phyloP scores from a whole-genome alignment of 2,329 filamentous ascomycete species.

The Exophiala sideris region DNA sequence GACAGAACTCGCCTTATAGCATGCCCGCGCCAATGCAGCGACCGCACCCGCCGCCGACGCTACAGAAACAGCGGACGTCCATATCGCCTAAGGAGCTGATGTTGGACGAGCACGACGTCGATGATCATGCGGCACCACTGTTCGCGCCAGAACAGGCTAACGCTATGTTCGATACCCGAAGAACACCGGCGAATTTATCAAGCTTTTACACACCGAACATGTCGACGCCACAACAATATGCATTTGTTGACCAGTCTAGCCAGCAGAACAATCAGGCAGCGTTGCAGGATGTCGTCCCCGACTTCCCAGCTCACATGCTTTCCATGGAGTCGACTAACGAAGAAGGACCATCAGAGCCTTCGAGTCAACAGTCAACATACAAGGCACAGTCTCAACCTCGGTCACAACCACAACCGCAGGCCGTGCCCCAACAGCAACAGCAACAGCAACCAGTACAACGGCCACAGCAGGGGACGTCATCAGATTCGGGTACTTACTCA shows the following conservation, averaged over 20 bases:
- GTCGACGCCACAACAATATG: slow-evolving; percentile 28
- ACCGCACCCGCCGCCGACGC: slow-evolving; percentile 39
- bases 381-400: slow-evolving; percentile 22
- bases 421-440: slow-evolving; percentile 31
- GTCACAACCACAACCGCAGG: slow-evolving; percentile 21
- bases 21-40: slow-evolving; percentile 41
- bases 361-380: slow-evolving; percentile 31
- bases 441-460: slow-evolving; percentile 48
- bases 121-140: slow-evolving; percentile 66
- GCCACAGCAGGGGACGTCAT: slow-evolving; percentile 60
- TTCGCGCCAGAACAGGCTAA: slow-evolving; percentile 62
- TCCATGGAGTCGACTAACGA: slow-evolving; percentile 61
- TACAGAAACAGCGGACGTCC: slow-evolving; percentile 62
- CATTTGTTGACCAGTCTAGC: slow-evolving; percentile 28
- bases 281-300: slow-evolving; percentile 46
- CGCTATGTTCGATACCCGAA: slow-evolving; percentile 49
- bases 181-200: slow-evolving; percentile 32
- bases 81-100: slow-evolving; percentile 93
- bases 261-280: slow-evolving; percentile 32
- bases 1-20: slow-evolving; percentile 63
- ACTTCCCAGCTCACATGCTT: slow-evolving; percentile 58
- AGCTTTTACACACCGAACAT: slow-evolving; percentile 34
- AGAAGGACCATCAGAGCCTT: slow-evolving; percentile 37
- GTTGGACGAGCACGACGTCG: slow-evolving; percentile 75
- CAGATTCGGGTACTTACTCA: slow-evolving; percentile 86